Base-by-base conservation (phyloP, 345 rosid species). In the Salix brachista region DNA sequence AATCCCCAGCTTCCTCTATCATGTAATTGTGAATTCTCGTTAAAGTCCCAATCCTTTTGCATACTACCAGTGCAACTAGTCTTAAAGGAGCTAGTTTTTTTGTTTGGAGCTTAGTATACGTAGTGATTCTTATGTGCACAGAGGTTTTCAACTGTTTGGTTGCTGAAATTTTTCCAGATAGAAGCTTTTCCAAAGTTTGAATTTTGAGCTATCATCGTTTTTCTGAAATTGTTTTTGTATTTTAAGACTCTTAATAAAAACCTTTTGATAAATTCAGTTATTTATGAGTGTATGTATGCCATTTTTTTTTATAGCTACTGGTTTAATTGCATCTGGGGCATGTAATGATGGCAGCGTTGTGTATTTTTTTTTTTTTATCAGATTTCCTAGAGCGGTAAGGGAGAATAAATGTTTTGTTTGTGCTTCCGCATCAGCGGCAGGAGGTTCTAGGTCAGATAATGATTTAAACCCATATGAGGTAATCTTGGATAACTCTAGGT, bases 391-490 rank as follows among this genome's bases (percentile, higher is more conserved):
- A 65, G 79, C 64, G 62, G 69, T 71, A 77, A 84, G 86, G 4
- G 79, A 73, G 81, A 84, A 72, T 71, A 84, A 80, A 83, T 66
- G 77, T 58, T 77, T 86, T 79, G 74, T 84, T 70, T 82, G 85
- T 79, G 85, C 88, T 72, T 90, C 97, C 61, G 88, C 95, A 1
- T 88, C 94, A 61, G 90, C 97, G 2, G 88, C 94, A 32, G 98
- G 95, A 50, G 88, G 89, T 73, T 88, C 97, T 50, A 84, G 78
- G 73, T 84, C 97, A 2, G 90, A 88, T 41, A 69, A 85, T 65
- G 94, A 94, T 74, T 83, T 87, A 36, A 91, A 91, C 72, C 97
- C 99, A 0, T 96, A 92, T 69, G 98, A 91, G 94, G 99, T 93
- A 25, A 79, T 39, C 73, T 58, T 23, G 56, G 37, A 69, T 39